Evolutionary conservation across 495 filamentous ascomycete genomes (phyloP), one percentile per base, ranked within the genome.

Genomic region (Penicillium waksmanii): DNA sequence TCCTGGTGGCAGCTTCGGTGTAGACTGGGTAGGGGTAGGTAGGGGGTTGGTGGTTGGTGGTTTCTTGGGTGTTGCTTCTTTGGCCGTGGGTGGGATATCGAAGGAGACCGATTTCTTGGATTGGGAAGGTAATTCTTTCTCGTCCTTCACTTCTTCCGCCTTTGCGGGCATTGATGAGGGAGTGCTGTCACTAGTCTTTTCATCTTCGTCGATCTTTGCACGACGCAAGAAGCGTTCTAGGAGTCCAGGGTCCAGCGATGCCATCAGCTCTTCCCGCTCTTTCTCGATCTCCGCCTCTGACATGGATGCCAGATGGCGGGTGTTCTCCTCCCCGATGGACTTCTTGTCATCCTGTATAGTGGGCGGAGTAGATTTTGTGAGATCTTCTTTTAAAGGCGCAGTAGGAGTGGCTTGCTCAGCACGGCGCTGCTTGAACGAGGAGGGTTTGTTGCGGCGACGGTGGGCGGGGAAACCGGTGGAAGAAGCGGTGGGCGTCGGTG

Each of bases 381-480:
- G 11, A 0, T 15, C 12, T 10, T 51, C 6, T 15, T 51, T 31
- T 3, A 43, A 17, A 1, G 19, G 15, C 42, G 47, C 46, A 33
- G 47, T n/a, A 1, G 19, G 15, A 36, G 51, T 42, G 27, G 55
- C 13, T 34, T 65, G 58, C 19, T 67, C 55, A 31, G 81, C 77
- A 58, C 81, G 78, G 64, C 84, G 85, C 67, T 91, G 86, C 64
- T 91, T 93, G 81, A 96, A 96, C 31, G 87, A 82, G 6, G 92
- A 96, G 0, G 78, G 66, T 42, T 82, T 78, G n/a, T 73, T 76
- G 42, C 94, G 87, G 66, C 89, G 93, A 67, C 89, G 93, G 75
- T 90, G 93, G 44, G 84, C 84, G 25, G 95, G 95, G 61, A 97
- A 98, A 1, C 94, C 95, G n/a, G 81, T 87, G 5, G 82, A 67